A percentile compares a stretch with the other conserved stretches of the same genome.
These are phyloP conservation scores for Aspergillus sp. DNA, from an alignment of 2,329 filamentous ascomycete species.

Conservation along the genomic window DNA sequence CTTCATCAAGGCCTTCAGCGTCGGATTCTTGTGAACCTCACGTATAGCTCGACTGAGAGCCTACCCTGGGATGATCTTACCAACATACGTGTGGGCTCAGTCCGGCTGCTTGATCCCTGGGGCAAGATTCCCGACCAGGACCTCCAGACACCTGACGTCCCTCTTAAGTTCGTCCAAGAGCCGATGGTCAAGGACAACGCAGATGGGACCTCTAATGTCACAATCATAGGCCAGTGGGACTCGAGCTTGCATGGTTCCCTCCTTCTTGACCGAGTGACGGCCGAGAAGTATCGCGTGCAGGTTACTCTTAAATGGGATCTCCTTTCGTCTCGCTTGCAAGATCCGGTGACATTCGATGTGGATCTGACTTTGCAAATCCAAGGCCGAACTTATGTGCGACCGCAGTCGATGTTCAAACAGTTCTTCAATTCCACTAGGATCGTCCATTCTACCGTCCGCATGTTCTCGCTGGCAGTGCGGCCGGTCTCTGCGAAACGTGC, in stretches of 20 bases:
- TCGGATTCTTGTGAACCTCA: conserved; percentile 82
- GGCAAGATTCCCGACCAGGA: conserved; percentile 82
- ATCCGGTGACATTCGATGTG: conserved; percentile 82
- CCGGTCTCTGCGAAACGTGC: conserved; percentile 88
- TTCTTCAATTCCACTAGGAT: conserved; percentile 83
- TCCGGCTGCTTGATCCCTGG: conserved; percentile 79
- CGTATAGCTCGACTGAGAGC: conserved; percentile 83
- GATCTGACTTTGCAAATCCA: conserved; percentile 81
- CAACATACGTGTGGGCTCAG: conserved; percentile 72
- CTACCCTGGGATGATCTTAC: conserved; percentile 85
- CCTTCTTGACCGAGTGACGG: conserved; percentile 88
- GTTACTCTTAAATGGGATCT: conserved; percentile 86
- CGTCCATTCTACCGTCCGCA: conserved; percentile 79
- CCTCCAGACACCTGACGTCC: conserved; percentile 68
- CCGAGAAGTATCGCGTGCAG: conserved; percentile 90
- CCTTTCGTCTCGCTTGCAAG: conserved; percentile 75
- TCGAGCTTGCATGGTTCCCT: conserved; percentile 88
- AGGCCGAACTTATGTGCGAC: conserved; percentile 78
- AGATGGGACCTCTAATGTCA: conserved; percentile 86
- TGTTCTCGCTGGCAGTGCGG: conserved; percentile 83
- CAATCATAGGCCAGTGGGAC: conserved; percentile 91
- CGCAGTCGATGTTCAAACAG: conserved; percentile 80
- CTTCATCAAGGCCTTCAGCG: conserved; percentile 92
- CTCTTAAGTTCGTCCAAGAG: conserved; percentile 72
- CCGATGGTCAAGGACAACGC: conserved; percentile 81